phyloP scores from a whole-genome alignment of 306 rosid species.

The Cicer cuneatum region DNA sequence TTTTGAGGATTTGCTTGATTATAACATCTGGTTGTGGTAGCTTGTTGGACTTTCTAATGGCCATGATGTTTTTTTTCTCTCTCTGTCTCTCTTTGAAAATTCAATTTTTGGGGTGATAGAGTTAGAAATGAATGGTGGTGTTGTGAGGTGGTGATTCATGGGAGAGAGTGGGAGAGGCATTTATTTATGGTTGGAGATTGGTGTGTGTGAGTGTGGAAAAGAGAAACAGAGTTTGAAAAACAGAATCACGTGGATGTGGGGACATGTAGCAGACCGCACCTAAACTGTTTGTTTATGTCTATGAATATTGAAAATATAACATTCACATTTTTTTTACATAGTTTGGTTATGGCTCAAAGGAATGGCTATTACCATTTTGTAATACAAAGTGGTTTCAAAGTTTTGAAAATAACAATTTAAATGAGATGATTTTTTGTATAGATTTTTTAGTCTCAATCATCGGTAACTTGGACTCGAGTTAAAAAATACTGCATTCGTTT shows the following conservation, averaged over 20 bases:
- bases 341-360: too few relatives aligned
- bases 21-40: conserved; percentile 63
- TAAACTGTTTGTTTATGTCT: conserved; percentile 40
- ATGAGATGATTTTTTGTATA: too few relatives aligned
- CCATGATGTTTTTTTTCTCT: conserved; percentile 46
- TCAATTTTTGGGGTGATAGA: background rate
- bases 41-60: conserved; percentile 56
- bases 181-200: conserved; percentile 54
- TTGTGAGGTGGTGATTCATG: conserved; percentile 34
- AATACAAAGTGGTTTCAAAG: too few relatives aligned
- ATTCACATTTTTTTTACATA: too few relatives aligned
- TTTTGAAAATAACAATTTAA: too few relatives aligned
- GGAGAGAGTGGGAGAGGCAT: conserved; percentile 32
- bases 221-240: conserved; percentile 28
- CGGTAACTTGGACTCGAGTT: too few relatives aligned
- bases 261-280: conserved; percentile 51
- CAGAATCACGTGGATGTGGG: conserved; percentile 81
- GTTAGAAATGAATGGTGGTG: conserved; percentile 8
- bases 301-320: background rate
- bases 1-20: conserved; percentile 64
- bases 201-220: conserved; percentile 23
- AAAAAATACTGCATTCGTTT: too few relatives aligned
- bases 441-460: too few relatives aligned
- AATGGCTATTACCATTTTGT: too few relatives aligned
- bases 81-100: background rate